Evolutionary conservation across 306 rosid genomes (phyloP).

Genomic region (Trifolium pratense): DNA sequence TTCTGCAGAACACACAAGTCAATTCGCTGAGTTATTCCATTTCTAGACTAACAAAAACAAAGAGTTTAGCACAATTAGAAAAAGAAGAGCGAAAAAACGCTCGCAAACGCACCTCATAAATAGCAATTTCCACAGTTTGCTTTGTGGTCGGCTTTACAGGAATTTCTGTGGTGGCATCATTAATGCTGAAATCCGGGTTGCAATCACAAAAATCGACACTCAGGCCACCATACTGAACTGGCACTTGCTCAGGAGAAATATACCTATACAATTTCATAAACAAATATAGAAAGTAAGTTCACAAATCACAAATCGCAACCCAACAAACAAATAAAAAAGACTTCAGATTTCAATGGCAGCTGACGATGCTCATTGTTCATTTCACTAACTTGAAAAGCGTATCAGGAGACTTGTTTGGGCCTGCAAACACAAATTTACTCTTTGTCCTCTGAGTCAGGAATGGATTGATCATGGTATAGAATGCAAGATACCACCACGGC

Average conservation of each 20-base stretch:
- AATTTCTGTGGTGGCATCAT: conserved; percentile 68
- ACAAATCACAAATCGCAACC: conserved; percentile 10
- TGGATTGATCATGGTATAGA: conserved; percentile 53
- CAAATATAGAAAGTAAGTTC: conserved; percentile 20
- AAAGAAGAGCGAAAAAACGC: not conserved
- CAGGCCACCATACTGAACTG: conserved; percentile 88
- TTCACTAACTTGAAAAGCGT: conserved; percentile 72
- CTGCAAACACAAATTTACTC: conserved; percentile 56
- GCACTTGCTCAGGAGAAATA: conserved; percentile 85
- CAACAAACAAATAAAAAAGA: conserved; percentile 17
- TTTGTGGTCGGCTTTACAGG: conserved; percentile 78
- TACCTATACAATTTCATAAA: conserved; percentile 53
- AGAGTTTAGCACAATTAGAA: not conserved
- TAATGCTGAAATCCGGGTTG: conserved; percentile 79
- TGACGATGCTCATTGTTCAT: conserved; percentile 16
- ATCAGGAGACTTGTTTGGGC: conserved; percentile 54
- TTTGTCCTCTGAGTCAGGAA: conserved; percentile 62
- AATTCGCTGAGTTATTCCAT: conserved; percentile 29
- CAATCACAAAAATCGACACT: conserved; percentile 92
- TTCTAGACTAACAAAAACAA: conserved; percentile 20
- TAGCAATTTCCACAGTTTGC: conserved; percentile 91
- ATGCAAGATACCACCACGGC: conserved; percentile 64
- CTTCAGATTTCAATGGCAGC: not conserved
- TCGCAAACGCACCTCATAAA: conserved; percentile 72
- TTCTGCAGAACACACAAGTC: conserved; percentile 57